Percentiles rank a stretch among this genome's conserved stretches.
Conservation (phyloP, 179 eudicot genomes). For the Heliamphora pulchella region DNA sequence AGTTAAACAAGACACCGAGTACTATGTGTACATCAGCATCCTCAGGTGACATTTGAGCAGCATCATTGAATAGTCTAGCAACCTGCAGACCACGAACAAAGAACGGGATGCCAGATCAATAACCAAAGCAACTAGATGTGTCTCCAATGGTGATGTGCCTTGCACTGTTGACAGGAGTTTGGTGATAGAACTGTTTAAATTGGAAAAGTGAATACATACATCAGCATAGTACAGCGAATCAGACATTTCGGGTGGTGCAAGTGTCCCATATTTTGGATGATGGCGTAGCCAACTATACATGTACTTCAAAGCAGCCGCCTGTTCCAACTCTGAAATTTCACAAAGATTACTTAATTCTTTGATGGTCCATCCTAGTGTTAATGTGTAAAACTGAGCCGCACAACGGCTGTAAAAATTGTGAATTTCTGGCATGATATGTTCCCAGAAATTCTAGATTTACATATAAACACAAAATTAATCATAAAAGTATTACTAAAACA, state of each 20-base stretch:
- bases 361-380: neutral
- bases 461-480: neutral
- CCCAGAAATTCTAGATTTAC: neutral
- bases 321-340: conserved; percentile 72
- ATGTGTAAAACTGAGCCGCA: neutral
- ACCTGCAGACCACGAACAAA: conserved; percentile 42
- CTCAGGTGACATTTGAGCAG: conserved; percentile 86
- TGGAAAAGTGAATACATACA: conserved; percentile 36
- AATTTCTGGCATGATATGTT: neutral
- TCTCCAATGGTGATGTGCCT: neutral
- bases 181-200: neutral
- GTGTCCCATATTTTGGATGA: conserved; percentile 72
- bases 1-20: conserved; percentile 81
- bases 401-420: neutral
- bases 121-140: neutral
- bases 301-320: conserved; percentile 80
- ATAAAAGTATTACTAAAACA: neutral
- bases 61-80: conserved; percentile 72
- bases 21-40: conserved; percentile 97
- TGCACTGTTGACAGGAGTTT: neutral
- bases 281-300: conserved; percentile 78
- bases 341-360: neutral
- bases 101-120: conserved; percentile 11
- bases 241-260: conserved; percentile 54
- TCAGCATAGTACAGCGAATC: conserved; percentile 75